Evolutionary conservation across 371 early-diverging fungal species (phyloP).

Genomic region (Saksenaea oblongispora): DNA sequence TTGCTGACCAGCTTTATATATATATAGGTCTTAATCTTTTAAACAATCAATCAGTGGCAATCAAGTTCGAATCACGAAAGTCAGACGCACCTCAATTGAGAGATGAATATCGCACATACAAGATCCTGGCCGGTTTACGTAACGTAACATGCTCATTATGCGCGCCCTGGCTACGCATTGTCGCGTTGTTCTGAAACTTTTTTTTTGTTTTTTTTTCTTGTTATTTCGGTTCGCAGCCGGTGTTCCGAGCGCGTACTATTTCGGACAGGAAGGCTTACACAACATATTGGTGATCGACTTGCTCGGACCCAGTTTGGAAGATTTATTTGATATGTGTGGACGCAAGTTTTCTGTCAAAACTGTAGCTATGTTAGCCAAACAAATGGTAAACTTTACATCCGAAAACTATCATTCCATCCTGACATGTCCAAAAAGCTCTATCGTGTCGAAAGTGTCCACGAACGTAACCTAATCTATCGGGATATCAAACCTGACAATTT

Average conservation of each 20-base stretch:
- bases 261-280: constrained; percentile 91
- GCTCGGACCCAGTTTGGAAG: constrained; percentile 92
- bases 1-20: background rate
- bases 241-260: constrained; percentile 85
- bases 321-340: constrained; percentile 91
- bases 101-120: constrained; percentile 91
- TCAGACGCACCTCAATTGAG: constrained; percentile 92
- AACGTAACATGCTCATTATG: constrained; percentile 53
- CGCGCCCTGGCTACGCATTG: constrained; percentile 20
- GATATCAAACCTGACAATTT: constrained; percentile 99
- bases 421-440: constrained; percentile 54
- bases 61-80: constrained; percentile 94
- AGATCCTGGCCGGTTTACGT: constrained; percentile 78
- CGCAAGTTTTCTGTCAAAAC: constrained; percentile 90
- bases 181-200: background rate
- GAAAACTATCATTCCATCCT: background rate
- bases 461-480: constrained; percentile 91
- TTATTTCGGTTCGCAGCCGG: constrained; percentile 62
- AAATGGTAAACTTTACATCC: constrained; percentile 64
- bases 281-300: constrained; percentile 93
- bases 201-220: background rate
- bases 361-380: constrained; percentile 91
- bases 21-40: constrained; percentile 66
- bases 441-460: constrained; percentile 91
- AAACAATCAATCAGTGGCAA: constrained; percentile 83